A percentile compares a stretch with the other conserved stretches of the same genome.
phyloP scores from a whole-genome alignment of 495 filamentous ascomycete genomes.

The Podospora comata region DNA sequence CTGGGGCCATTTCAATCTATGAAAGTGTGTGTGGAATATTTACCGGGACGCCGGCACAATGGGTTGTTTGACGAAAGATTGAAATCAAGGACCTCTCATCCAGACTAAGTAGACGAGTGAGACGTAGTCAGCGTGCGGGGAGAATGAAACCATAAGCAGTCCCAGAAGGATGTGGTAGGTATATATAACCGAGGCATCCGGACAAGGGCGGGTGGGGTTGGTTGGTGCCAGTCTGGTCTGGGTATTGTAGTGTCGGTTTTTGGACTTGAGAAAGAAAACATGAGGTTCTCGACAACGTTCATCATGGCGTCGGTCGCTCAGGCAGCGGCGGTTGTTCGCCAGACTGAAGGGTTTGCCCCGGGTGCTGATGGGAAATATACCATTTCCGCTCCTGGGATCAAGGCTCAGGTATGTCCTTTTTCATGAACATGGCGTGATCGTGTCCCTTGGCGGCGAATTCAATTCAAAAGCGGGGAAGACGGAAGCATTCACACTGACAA shows the following conservation, averaged over 20 bases:
- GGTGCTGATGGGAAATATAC: constrained; percentile 46
- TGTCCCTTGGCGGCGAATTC: background rate
- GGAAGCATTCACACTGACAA: background rate
- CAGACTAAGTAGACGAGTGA: background rate
- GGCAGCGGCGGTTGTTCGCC: constrained; percentile 9
- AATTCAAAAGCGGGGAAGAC: background rate
- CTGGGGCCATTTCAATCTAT: background rate
- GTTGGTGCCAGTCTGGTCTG: background rate
- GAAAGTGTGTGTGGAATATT: background rate
- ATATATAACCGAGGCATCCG: constrained; percentile 5
- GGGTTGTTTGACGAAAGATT: background rate
- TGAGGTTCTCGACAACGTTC: constrained; percentile 15
- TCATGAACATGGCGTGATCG: background rate
- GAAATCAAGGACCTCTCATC: background rate
- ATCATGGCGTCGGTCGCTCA: constrained; percentile 11
- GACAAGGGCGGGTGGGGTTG: background rate
- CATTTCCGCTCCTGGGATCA: constrained; percentile 48
- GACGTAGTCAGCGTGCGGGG: background rate
- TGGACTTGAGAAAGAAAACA: background rate
- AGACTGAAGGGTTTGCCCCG: constrained; percentile 17
- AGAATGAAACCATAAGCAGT: constrained; percentile 1
- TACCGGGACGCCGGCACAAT: constrained; percentile 2
- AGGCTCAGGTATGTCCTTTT: constrained; percentile 42
- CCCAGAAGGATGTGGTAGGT: background rate
- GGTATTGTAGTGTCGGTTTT: background rate